Base-by-base conservation (phyloP, 495 filamentous ascomycete genomes). In the Chaetomium tenue region DNA sequence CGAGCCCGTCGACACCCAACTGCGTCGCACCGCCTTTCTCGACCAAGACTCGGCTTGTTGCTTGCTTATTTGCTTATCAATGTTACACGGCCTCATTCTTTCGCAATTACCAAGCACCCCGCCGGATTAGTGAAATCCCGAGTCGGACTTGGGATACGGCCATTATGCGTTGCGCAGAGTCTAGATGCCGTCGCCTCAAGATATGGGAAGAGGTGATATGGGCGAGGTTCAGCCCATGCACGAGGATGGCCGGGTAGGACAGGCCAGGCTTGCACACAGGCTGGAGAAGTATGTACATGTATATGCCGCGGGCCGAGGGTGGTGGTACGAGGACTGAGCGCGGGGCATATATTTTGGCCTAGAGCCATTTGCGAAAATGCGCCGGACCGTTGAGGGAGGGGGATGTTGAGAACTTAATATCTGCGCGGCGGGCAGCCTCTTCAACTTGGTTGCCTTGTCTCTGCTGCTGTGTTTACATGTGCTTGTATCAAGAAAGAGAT, bases 291-390 rank as follows among this genome's bases (percentile, higher is more conserved):
- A 37, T 37, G 33, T 37, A 37, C 33, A 37, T 22, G 6, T 30
- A 30, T 30, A 54, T 54, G 52, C 28, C 25, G 26, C 52, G 28
- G 16, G 26, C 52, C 52, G 52, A 8, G 52, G 52, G 26, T 37
- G 28, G 51, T 18, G 13, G 28, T 15, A 54, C 18, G 28, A 4
- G 15, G 26, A 9, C 25, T n/a, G 52, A 28, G 28, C 26, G 18
- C 5, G n/a, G 52, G 52, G 13, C 13, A 37, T 18, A 54, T 18
- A 20, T 11, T 50, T 1, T 52, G 18, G 15, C 20, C 9, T 37
- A 9, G 52, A 13, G 25, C 16, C 52, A 37, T 54, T 37, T 50
- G 6, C 26, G 37, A 13, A 54, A 3, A 54, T 54, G 52, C 52
- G 52, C 26, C 16, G 52, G 26, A 7, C 52, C 52, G 52, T 11